Evolutionary conservation across 208 protist species (phyloP), one percentile per base, ranked within the genome.

Genomic region (Angomonas desouzai): DNA sequence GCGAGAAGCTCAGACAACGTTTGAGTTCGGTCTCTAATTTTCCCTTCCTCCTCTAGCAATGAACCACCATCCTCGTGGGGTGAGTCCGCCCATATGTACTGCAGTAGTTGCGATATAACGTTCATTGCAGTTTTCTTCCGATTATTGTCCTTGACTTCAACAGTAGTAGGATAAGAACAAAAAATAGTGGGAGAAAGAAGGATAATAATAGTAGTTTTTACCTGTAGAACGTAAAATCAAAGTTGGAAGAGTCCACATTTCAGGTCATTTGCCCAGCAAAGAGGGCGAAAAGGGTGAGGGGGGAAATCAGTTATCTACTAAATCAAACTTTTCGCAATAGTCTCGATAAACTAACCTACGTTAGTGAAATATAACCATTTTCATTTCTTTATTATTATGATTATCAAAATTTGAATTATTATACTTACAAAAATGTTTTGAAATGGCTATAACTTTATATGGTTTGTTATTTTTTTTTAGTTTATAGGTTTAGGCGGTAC

Each of bases 161-260:
- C n/a, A n/a, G n/a, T 53, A 43, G 13, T 30, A 59, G 2, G 56
- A 43, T 55, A 28, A 62, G 43, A 70, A 62, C n/a, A 13, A 55
- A 36, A 49, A 53, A 56, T 28, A 60, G 25, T 49, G 57, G 27
- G 22, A 23, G 36, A 64, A 51, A 27, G 23, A 49, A 49, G 48
- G 9, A 45, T 43, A 60, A 2, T n/a, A 30, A 60, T n/a, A n/a
- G n/a, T n/a, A n/a, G n/a, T n/a, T n/a, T n/a, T n/a, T n/a, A n/a
- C n/a, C n/a, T n/a, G n/a, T n/a, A n/a, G n/a, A n/a, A 29, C 18
- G 48, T 16, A 53, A 29, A 27, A 53, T n/a, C n/a, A n/a, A n/a
- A n/a, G n/a, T n/a, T n/a, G n/a, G n/a, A n/a, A n/a, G n/a, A n/a
- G n/a, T n/a, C n/a, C n/a, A n/a, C n/a, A n/a, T n/a, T n/a, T n/a